Base-by-base conservation (phyloP, 75 land plant species). In the Selaginella moellendorffii region DNA sequence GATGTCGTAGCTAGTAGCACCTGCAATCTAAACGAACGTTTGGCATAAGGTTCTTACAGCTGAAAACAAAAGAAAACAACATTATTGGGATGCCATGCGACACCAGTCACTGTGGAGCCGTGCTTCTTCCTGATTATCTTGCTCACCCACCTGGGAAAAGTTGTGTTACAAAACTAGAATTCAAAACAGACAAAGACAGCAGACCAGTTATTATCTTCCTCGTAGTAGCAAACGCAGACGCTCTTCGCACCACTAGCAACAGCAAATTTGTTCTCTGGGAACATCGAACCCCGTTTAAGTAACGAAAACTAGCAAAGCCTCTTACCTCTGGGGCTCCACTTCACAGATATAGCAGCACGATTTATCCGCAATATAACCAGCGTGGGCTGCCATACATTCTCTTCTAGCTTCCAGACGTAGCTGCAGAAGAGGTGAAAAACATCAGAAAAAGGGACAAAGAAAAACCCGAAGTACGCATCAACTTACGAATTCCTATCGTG, bases 401-500 rank as follows among this genome's bases (percentile, higher is more conserved):
- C 82, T 63, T 95, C 97, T 60, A 78, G 74, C 56, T 76, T 83
- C 99, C 99, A 95, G 26, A 95, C 99, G 79, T 95, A 95, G 28
- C 99, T 95, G 63, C 54, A 29, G 24, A 30, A 29, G n/a, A n/a
- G n/a, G n/a, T n/a, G n/a, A n/a, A n/a, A n/a, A n/a, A n/a, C n/a
- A n/a, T n/a, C n/a, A n/a, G n/a, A n/a, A n/a, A n/a, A n/a, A 22
- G 29, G 27, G 24, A 22, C 5, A 25, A 62, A 24, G 8, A 25
- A 62, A 61, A 21, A 56, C 24, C 17, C n/a, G n/a, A n/a, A n/a
- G n/a, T n/a, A n/a, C n/a, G n/a, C n/a, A 5, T 75, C 14, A 19
- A n/a, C 88, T 90, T 72, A 95, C 99, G 99, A 90, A 62, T 95
- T 95, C 42, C 99, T 77, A 63, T 95, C 99, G 82, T 95, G 99